Conservation (phyloP, 2,329 filamentous ascomycete genomes). For the Pestalotiopsis sp. region DNA sequence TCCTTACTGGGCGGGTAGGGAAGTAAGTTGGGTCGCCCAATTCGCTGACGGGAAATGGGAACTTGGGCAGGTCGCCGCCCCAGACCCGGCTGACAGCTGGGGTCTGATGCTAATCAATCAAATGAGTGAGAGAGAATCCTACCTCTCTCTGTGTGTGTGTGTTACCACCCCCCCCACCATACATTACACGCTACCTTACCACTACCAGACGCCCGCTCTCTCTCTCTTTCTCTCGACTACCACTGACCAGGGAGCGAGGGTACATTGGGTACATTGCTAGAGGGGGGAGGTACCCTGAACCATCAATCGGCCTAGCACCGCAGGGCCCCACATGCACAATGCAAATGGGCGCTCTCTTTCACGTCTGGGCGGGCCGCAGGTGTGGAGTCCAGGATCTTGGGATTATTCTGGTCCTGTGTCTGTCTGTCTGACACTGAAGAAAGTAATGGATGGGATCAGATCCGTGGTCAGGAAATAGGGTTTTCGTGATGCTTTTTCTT, state of each 20-base stretch:
- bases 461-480: not conserved
- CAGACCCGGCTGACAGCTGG: slow-evolving; percentile 14
- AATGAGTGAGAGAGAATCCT: too few species aligned
- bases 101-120: slow-evolving; percentile 8
- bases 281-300: not conserved
- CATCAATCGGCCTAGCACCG: not conserved
- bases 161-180: too few species aligned
- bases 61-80: slow-evolving; percentile 14
- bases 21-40: slow-evolving; percentile 33
- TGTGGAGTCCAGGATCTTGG: not conserved
- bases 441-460: not conserved
- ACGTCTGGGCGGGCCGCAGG: not conserved
- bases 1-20: slow-evolving; percentile 34
- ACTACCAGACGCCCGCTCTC: too few species aligned
- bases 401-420: not conserved
- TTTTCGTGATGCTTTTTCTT: not conserved
- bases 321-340: not conserved
- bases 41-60: slow-evolving; percentile 33
- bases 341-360: not conserved
- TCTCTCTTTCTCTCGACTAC: too few species aligned
- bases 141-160: too few species aligned
- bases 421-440: not conserved
- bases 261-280: too few species aligned
- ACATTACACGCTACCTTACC: too few species aligned
- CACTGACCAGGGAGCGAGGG: too few species aligned